These are phyloP conservation scores for Camellia lanceoleosa DNA, from an alignment of 148 eudicot species.

Conservation along the genomic window DNA sequence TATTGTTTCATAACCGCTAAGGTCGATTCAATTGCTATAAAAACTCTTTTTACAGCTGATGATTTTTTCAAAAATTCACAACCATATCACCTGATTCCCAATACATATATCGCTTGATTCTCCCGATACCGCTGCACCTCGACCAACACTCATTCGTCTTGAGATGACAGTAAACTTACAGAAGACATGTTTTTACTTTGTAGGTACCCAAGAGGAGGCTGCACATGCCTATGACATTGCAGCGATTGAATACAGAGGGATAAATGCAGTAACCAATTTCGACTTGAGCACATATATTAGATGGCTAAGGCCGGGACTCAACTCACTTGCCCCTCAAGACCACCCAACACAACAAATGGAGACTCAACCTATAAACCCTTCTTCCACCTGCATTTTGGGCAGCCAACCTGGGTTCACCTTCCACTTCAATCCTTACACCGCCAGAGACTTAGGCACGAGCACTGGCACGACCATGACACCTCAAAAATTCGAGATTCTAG, in stretches of 20 bases:
- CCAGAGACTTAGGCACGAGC: neutral
- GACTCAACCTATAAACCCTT: neutral
- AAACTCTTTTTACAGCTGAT: no score
- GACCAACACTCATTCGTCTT: no score
- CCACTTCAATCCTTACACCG: neutral
- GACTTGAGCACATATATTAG: conserved; percentile 40
- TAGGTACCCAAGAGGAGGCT: conserved; percentile 52
- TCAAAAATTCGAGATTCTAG: conserved; percentile 25
- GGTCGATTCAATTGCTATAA: no score
- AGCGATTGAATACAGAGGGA: conserved; percentile 43
- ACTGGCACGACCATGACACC: neutral
- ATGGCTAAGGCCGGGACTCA: conserved; percentile 36
- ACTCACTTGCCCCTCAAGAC: conserved; percentile 14
- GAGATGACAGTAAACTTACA: no score
- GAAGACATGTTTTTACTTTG: neutral
- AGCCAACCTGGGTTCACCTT: conserved; percentile 12
- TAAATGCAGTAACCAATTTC: conserved; percentile 46
- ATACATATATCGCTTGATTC: no score
- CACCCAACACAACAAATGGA: conserved; percentile 5
- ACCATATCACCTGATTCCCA: no score
- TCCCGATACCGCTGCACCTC: no score
- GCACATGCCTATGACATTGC: conserved; percentile 47
- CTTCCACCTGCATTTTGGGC: neutral
- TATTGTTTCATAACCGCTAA: no score
- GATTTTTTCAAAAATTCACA: no score